Evolutionary conservation across 1,284 basidiomycete species (phyloP).

Genomic region (Trichosporon sp.): DNA sequence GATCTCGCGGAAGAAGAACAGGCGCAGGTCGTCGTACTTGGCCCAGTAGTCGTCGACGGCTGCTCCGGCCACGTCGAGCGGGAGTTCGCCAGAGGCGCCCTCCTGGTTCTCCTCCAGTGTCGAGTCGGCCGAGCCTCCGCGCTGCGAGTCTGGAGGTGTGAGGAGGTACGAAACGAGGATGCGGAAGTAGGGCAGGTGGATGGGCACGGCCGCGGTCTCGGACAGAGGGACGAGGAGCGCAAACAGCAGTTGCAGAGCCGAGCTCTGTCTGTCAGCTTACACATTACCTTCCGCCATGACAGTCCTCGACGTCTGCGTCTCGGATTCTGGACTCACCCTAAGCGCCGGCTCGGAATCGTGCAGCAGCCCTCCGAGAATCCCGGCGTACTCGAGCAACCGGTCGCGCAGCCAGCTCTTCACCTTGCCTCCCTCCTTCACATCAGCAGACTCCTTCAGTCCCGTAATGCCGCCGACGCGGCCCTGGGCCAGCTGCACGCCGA

Average conservation of each 20-base stretch:
- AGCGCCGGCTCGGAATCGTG: conserved; percentile 70
- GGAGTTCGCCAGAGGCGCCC: conserved; percentile 61
- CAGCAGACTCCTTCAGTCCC: conserved; percentile 25
- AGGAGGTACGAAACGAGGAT: conserved; percentile 48
- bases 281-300: neutral
- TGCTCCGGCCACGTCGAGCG: conserved; percentile 63
- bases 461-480: conserved; percentile 61
- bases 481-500: conserved; percentile 67
- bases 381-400: conserved; percentile 67
- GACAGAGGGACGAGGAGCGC: conserved; percentile 78
- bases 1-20: conserved; percentile 87
- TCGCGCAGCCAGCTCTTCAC: conserved; percentile 78
- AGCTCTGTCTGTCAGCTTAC: conserved; percentile 61
- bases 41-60: conserved; percentile 57
- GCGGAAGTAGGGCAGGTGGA: conserved; percentile 49
- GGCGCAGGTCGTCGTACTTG: conserved; percentile 73
- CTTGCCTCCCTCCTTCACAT: conserved; percentile 57
- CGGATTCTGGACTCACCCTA: conserved; percentile 58
- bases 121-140: conserved; percentile 37
- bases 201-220: conserved; percentile 61
- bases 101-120: conserved; percentile 37
- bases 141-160: conserved; percentile 44
- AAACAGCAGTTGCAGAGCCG: conserved; percentile 75
- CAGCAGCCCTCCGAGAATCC: conserved; percentile 68
- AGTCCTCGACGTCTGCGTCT: too few species aligned